Evolutionary conservation across 805 yeast genomes (phyloP).

Genomic region (Brettanomyces bruxellensis): DNA sequence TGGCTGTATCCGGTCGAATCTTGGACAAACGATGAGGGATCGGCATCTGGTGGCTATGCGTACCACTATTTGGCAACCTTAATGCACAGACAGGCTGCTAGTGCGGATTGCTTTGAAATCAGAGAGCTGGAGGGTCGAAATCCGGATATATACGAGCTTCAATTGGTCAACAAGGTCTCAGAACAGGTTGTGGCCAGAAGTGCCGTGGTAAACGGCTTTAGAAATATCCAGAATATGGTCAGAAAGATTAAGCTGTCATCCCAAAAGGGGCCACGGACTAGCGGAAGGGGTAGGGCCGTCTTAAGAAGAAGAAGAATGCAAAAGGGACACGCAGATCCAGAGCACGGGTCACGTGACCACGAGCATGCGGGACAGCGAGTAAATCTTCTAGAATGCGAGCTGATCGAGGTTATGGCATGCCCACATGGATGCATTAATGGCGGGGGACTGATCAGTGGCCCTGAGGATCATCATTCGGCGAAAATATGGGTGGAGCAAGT

Average conservation of each 20-base stretch:
- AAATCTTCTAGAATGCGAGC: slow-evolving; percentile 64
- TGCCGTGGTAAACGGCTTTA: slow-evolving; percentile 79
- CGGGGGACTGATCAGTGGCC: slow-evolving; percentile 75
- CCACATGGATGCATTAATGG: slow-evolving; percentile 98
- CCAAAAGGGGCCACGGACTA: slow-evolving; percentile 25
- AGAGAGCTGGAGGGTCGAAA: slow-evolving; percentile 56
- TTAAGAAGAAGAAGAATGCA: slow-evolving; percentile 7
- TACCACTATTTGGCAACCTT: slow-evolving; percentile 47
- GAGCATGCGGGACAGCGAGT: slow-evolving; percentile 22
- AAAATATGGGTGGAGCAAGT: slow-evolving; percentile 39
- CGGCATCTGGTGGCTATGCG: slow-evolving; percentile 87
- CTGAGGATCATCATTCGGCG: slow-evolving; percentile 19
- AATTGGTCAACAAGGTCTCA: slow-evolving; percentile 33
- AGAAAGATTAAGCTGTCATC: slow-evolving; percentile 55
- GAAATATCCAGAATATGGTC: slow-evolving; percentile 89
- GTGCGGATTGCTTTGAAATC: slow-evolving; percentile 18
- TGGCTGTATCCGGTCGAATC: slow-evolving; percentile 56
- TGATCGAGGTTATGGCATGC: slow-evolving; percentile 95
- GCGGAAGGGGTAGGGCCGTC: slow-evolving; percentile 34
- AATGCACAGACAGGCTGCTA: slow-evolving; percentile 17
- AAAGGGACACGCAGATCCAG: not conserved
- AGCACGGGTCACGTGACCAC: not conserved
- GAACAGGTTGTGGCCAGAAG: slow-evolving; percentile 41
- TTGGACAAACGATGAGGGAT: slow-evolving; percentile 73
- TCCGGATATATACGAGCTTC: slow-evolving; percentile 63